Conservation (phyloP, 371 early-diverging fungal genomes). For the Apophysomyces elegans region DNA sequence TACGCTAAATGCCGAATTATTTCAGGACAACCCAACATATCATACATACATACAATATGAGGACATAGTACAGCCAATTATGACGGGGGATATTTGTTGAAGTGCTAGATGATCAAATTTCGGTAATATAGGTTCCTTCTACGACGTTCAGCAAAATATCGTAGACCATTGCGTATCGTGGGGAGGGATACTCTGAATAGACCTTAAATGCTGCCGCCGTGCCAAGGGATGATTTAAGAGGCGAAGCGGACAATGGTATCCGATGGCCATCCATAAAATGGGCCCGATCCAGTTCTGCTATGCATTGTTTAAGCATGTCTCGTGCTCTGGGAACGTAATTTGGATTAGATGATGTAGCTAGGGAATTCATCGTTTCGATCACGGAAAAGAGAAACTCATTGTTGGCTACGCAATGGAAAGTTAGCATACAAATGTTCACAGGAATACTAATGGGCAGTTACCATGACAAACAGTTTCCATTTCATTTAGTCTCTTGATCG, state of each 20-base stretch:
- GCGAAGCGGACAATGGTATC: neutral
- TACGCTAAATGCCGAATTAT: too few species aligned
- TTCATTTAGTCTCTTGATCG: neutral
- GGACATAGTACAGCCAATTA: neutral
- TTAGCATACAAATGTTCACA: neutral
- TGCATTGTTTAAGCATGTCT: neutral
- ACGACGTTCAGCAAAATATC: neutral
- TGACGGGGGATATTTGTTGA: neutral
- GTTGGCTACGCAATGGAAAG: neutral
- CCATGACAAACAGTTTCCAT: constrained; percentile 2
- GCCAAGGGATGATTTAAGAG: neutral
- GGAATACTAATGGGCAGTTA: neutral
- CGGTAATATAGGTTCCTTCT: neutral
- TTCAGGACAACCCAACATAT: neutral
- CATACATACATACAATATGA: neutral
- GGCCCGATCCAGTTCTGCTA: neutral
- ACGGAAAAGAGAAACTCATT: neutral
- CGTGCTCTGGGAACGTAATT: neutral
- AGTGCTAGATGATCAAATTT: neutral
- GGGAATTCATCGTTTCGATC: neutral
- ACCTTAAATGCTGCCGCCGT: neutral
- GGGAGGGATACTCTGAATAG: neutral
- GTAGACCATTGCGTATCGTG: neutral
- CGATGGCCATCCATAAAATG: constrained; percentile 7
- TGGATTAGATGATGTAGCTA: neutral